Conservation (phyloP, 208 protist species). For the Tritrichomonas foetus region DNA sequence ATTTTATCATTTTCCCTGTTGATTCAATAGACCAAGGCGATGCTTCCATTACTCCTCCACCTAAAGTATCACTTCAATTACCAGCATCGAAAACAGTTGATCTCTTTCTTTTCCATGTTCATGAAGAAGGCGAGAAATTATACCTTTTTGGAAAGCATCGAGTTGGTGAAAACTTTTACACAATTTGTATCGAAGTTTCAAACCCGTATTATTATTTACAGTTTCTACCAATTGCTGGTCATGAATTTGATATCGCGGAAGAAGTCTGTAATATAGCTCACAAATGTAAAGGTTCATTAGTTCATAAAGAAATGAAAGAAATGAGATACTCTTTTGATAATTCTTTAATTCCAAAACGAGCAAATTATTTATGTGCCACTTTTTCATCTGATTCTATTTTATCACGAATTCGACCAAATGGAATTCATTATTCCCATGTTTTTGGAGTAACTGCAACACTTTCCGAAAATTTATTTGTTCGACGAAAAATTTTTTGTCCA, state of each 20-base stretch:
- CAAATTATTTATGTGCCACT: not conserved
- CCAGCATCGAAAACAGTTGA: not conserved
- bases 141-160: not conserved
- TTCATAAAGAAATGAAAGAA: not conserved
- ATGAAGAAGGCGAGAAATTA: constrained; percentile 2
- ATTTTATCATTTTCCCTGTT: not conserved
- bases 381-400: not conserved
- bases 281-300: not conserved
- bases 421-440: not conserved
- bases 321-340: not conserved
- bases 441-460: not conserved
- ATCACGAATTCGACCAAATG: not conserved
- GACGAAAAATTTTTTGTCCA: not conserved
- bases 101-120: not conserved
- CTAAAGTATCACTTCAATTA: not conserved
- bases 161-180: not conserved
- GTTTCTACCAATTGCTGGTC: not conserved
- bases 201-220: constrained; percentile 8
- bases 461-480: not conserved
- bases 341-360: not conserved
- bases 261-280: not conserved
- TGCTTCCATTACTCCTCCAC: not conserved
- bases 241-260: not conserved
- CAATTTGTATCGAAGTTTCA: not conserved
- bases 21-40: not conserved